Evolutionary conservation across 1,284 basidiomycete genomes (phyloP).

Genomic region (Fomitopsis schrenkii): DNA sequence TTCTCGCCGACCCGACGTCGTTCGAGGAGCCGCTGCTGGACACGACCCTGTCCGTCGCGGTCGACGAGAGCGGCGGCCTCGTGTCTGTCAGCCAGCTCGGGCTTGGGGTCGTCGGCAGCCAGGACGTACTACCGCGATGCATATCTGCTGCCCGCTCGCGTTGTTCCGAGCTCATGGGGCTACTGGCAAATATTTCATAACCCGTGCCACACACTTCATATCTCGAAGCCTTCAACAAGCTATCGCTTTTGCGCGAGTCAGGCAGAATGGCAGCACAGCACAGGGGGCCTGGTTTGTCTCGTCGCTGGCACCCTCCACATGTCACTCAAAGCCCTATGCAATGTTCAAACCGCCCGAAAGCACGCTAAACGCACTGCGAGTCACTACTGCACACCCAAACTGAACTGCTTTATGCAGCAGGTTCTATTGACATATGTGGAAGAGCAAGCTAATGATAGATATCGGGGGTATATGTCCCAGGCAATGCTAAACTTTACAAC

Average conservation of each 20-base stretch:
- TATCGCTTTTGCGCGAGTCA: too few species aligned
- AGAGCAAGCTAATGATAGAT: background rate
- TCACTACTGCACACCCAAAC: too few species aligned
- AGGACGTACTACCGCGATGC: slow-evolving; percentile 41
- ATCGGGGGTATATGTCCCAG: background rate
- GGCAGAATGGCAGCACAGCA: too few species aligned
- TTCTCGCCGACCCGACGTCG: slow-evolving; percentile 82
- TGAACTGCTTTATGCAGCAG: background rate
- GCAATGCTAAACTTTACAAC: background rate
- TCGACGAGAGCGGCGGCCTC: slow-evolving; percentile 52
- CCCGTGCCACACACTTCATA: background rate
- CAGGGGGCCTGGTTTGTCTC: too few species aligned
- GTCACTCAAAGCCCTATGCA: too few species aligned
- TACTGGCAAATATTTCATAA: slow-evolving; percentile 15
- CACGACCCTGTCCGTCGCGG: slow-evolving; percentile 61
- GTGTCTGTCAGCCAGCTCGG: slow-evolving; percentile 62
- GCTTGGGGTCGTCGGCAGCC: slow-evolving; percentile 29
- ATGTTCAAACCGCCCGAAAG: too few species aligned
- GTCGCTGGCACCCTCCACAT: too few species aligned
- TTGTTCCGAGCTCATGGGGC: slow-evolving; percentile 13
- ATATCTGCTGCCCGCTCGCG: slow-evolving; percentile 43
- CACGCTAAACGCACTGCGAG: too few species aligned
- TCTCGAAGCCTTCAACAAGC: too few species aligned
- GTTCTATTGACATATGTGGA: background rate
- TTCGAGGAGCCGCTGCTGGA: slow-evolving; percentile 88